Conservation (phyloP, 495 filamentous ascomycete species). For the Chaetomium fimeti region DNA sequence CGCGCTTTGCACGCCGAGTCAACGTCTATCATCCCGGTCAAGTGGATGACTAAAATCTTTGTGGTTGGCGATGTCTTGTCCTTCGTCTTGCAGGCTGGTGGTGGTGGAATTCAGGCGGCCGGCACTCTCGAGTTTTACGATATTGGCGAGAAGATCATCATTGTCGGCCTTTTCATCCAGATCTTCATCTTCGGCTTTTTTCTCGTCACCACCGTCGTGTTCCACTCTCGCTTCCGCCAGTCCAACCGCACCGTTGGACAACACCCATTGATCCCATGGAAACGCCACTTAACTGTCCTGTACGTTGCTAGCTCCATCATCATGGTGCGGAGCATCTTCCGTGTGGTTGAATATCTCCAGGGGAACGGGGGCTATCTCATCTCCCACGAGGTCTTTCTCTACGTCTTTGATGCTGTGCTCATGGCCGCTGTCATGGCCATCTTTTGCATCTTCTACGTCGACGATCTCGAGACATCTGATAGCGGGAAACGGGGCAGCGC, state of each 20-base stretch:
- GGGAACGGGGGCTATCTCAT: slow-evolving; percentile 52
- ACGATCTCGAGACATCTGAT: background rate
- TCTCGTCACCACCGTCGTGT: slow-evolving; percentile 43
- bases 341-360: slow-evolving; percentile 60
- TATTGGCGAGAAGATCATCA: slow-evolving; percentile 46
- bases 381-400: slow-evolving; percentile 57
- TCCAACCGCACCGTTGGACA: background rate
- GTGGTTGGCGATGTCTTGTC: slow-evolving; percentile 44
- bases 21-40: slow-evolving; percentile 37
- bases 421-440: slow-evolving; percentile 54
- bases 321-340: slow-evolving; percentile 58
- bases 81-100: slow-evolving; percentile 40
- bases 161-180: slow-evolving; percentile 49
- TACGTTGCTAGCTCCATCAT: slow-evolving; percentile 57
- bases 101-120: slow-evolving; percentile 39
- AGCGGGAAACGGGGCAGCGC: background rate
- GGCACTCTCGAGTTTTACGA: slow-evolving; percentile 28
- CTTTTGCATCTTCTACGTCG: slow-evolving; percentile 13
- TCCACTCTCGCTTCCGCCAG: slow-evolving; percentile 29
- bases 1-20: slow-evolving; percentile 36
- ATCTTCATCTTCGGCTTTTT: slow-evolving; percentile 56
- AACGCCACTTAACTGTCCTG: slow-evolving; percentile 50
- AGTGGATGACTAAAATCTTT: slow-evolving; percentile 53
- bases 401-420: slow-evolving; percentile 59
- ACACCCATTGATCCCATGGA: slow-evolving; percentile 41